A percentile compares a stretch with the other conserved stretches of the same genome.
Conservation (phyloP, 148 eudicot genomes). For the Talinum fruticosum region DNA sequence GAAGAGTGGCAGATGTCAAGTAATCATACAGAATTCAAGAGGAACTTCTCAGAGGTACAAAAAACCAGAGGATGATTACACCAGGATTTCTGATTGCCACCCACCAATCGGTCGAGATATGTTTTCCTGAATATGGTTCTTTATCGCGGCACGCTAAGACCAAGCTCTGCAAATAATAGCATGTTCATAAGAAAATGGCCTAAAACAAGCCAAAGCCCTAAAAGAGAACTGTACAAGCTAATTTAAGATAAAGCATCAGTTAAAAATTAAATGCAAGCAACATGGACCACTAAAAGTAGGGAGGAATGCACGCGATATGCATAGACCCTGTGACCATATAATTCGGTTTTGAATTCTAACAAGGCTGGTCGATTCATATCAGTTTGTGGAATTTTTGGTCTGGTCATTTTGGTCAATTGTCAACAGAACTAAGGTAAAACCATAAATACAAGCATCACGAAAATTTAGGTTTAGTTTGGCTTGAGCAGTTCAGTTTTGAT, state of each 20-base stretch:
- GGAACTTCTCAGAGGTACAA: conserved; percentile 13
- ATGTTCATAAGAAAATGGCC: not conserved
- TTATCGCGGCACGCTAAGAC: conserved; percentile 52
- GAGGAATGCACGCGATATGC: not conserved
- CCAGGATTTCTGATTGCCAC: not conserved
- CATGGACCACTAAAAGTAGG: not conserved
- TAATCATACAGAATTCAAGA: conserved; percentile 2
- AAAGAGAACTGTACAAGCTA: not conserved
- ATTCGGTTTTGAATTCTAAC: too few species aligned
- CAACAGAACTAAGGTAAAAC: not conserved
- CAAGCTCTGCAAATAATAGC: conserved; percentile 33
- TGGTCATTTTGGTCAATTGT: not conserved
- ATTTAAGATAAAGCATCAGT: not conserved
- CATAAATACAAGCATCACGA: not conserved
- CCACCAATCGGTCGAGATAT: not conserved
- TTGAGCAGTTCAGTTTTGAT: not conserved
- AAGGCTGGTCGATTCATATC: too few species aligned
- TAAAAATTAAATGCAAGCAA: not conserved
- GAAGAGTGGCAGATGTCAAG: conserved; percentile 10
- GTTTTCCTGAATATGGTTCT: conserved; percentile 9
- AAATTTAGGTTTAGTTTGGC: not conserved
- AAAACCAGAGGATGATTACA: not conserved
- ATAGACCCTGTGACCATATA: not conserved
- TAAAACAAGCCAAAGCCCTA: not conserved
- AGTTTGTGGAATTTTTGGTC: not conserved